Base-by-base conservation (phyloP, 2,329 filamentous ascomycete species). In the Knoxdaviesia capensis region DNA sequence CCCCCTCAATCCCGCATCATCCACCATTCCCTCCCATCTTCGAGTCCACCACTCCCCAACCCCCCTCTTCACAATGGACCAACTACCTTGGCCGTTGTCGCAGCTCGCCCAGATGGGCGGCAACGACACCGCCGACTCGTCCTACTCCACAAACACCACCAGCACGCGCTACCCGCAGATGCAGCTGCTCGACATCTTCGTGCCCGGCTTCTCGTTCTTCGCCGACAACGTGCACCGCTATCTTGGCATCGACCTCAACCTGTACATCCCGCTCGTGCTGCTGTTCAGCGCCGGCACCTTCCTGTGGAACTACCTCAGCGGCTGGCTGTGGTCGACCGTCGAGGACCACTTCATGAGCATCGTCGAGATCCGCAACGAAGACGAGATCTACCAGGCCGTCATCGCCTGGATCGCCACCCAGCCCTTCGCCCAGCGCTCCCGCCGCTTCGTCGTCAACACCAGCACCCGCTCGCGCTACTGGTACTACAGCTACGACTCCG, bases 351-450 rank as follows among this genome's bases (percentile, higher is more conserved):
- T 78, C 49, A 74, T 80, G 63, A 78, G 72, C 3, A 71, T 68
- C 1, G 76, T 77, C 11, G 71, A 77, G 49, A 70, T 84, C 35
- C 68, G 74, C 38, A 66, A 71, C 31, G 76, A 82, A 44, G 79
- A 84, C 49, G 78, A 83, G 53, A 71, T 80, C 44, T 83, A 80
- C 60, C 77, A 77, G 52, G 79, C 80, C 51, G 51, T 82, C 36
- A 80, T 82, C 74, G 65, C 64, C 30, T 83, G 78, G 78, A 66
- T 82, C 3, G 66, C 76, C 2, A 57, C 62, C 33, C 77, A 83
- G 54, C 55, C 59, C 4, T 80, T 81, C 48, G 65, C 74, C 20
- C 65, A 69, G 46, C 59, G 61, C 5, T 70, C 75, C 0, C 71
- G 73, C 9, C 66, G 66, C 38, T 78, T 80, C 48, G 65, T 81